Base-by-base conservation (phyloP, 2,329 filamentous ascomycete genomes). In the Ceratocystis cacaofunesta region DNA sequence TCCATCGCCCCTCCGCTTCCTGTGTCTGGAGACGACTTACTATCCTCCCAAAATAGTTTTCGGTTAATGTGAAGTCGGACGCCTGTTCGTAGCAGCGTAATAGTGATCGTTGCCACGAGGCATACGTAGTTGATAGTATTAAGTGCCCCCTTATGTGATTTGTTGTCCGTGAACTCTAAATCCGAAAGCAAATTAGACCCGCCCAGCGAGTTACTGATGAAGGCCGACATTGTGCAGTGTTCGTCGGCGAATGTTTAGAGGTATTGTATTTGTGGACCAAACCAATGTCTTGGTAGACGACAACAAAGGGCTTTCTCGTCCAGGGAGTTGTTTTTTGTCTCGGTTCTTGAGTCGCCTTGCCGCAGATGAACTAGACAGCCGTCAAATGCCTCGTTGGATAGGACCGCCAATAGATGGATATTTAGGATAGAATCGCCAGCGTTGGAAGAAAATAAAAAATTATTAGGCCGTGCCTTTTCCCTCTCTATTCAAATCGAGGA, bases 1-100 rank as follows among this genome's bases (percentile, higher is more conserved):
- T 32, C 30, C 1, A 32, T 7, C 1, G 30, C 22, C 15, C 7
- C n/a, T 2, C 10, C 32, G 22, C 30, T 4, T 30, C 3, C 19
- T 28, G 12, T 48, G 6, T 19, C 30, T 22, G 7, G 19, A 43
- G 10, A 19, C n/a, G 2, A 67, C 66, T 32, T 60, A 67, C 66
- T 62, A 60, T 68, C 66, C 32, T 68, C 64, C 62, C 62, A 65
- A 36, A 68, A 68, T n/a, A 68, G 15, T 6, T 57, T 63, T 5
- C 52, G 36, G 25, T 64, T 66, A 6, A 63, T 58, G 10, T 43
- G 22, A 7, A 66, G 28, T 61, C 66, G 55, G 5, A 66, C 64
- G 7, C 17, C 61, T 28, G 64, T 66, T n/a, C 66, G 64, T 10
- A 65, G 36, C 32, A 44, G 43, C 15, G 63, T 65, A 25, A 68